Evolutionary conservation across 1,284 basidiomycete genomes (phyloP).

Genomic region (Volvariella volvacea): DNA sequence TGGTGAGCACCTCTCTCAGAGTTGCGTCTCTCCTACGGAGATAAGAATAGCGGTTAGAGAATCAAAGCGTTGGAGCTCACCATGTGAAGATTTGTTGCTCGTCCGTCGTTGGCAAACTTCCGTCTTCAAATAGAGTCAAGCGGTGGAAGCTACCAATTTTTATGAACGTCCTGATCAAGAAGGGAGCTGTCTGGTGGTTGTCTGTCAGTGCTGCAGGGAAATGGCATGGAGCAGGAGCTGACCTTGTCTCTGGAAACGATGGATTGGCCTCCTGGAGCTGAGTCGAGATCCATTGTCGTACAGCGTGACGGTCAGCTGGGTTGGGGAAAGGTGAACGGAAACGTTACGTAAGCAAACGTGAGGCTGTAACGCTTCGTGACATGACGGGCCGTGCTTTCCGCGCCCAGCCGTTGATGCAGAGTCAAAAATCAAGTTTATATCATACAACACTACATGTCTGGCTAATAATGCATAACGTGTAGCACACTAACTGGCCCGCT

Average conservation of each 20-base stretch:
- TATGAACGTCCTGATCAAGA: constrained; percentile 74
- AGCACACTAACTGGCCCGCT: no score
- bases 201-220: constrained; percentile 1
- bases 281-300: constrained; percentile 27
- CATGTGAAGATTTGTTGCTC: constrained; percentile 76
- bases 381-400: no score
- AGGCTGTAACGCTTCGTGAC: no score
- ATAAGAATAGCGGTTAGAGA: neutral
- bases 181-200: constrained; percentile 57
- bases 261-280: constrained; percentile 25
- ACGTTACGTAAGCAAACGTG: no score
- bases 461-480: no score
- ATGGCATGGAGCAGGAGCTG: constrained; percentile 1
- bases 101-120: constrained; percentile 63
- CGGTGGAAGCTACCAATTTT: constrained; percentile 73
- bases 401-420: no score
- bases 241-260: constrained; percentile 37
- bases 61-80: constrained; percentile 27
- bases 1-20: constrained; percentile 66
- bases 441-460: no score
- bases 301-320: neutral
- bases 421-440: no score
- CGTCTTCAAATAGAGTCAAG: constrained; percentile 65
- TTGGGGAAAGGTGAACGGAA: no score
- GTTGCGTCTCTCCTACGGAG: constrained; percentile 68